Evolutionary conservation across 1,139 yeast species (phyloP).

Genomic region (Yamadazyma blattariae): DNA sequence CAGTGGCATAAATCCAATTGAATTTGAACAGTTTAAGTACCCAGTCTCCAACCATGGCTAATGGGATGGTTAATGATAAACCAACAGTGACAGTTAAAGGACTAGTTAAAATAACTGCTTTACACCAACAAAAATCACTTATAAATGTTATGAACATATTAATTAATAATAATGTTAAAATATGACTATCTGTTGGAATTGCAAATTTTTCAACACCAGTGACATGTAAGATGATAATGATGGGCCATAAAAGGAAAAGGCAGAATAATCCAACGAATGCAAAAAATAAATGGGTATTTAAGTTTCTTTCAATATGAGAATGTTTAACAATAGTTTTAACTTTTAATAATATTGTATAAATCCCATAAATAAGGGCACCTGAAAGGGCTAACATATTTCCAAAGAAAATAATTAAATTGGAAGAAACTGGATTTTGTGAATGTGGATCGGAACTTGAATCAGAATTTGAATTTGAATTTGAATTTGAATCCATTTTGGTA

Average conservation of each 20-base stretch:
- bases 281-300: constrained; percentile 84
- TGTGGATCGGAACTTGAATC: constrained; percentile 36
- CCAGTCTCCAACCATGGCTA: constrained; percentile 91
- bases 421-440: constrained; percentile 16
- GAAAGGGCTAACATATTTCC: constrained; percentile 80
- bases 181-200: constrained; percentile 55
- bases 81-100: constrained; percentile 97
- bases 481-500: constrained; percentile 42
- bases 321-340: constrained; percentile 48
- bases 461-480: constrained; percentile 50
- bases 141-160: constrained; percentile 79
- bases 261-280: constrained; percentile 93
- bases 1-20: constrained; percentile 63
- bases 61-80: constrained; percentile 85
- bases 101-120: constrained; percentile 87
- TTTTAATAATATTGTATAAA: constrained; percentile 86
- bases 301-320: constrained; percentile 60
- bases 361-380: constrained; percentile 85
- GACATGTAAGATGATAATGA: constrained; percentile 61
- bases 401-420: constrained; percentile 45
- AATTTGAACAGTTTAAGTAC: constrained; percentile 63
- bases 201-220: constrained; percentile 67
- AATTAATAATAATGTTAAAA: constrained; percentile 52
- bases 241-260: constrained; percentile 78
- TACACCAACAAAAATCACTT: constrained; percentile 94